Conservation (phyloP, 108 stramenopile species). For the Nannochloropsis gaditana region DNA sequence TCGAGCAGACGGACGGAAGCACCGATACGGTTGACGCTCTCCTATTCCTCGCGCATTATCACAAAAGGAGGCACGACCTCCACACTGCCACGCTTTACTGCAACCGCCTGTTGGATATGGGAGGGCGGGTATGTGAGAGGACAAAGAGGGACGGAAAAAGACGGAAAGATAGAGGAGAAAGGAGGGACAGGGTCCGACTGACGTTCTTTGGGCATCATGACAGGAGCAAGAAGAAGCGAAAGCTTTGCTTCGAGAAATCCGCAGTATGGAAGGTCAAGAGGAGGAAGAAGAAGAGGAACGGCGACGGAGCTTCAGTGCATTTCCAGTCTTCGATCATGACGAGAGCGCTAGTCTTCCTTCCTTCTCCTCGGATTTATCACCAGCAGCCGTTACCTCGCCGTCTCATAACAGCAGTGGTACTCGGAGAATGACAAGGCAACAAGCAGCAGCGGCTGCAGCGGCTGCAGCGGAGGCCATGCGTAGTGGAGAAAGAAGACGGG, state of each 20-base stretch:
- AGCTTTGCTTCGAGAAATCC: constrained; percentile 8
- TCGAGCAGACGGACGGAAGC: background rate
- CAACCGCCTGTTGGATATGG: constrained; percentile 17
- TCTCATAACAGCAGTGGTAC: background rate
- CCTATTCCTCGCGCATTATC: constrained; percentile 5
- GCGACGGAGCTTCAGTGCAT: background rate
- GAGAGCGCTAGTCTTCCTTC: background rate
- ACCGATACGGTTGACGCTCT: constrained; percentile 10
- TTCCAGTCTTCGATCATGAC: background rate
- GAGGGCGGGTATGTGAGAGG: background rate
- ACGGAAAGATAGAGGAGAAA: background rate
- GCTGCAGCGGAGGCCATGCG: background rate
- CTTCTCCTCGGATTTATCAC: background rate
- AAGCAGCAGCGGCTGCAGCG: background rate
- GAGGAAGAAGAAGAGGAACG: background rate
- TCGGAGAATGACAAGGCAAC: background rate
- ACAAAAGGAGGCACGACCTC: background rate
- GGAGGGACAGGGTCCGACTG: background rate
- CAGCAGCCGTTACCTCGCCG: background rate
- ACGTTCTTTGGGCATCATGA: background rate
- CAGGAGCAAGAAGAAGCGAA: constrained; percentile 17
- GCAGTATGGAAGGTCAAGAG: constrained; percentile 10
- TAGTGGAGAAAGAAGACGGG: background rate
- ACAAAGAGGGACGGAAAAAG: background rate
- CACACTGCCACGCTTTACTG: background rate